Base-by-base conservation (phyloP, 495 filamentous ascomycete species). In the Aspergillus panamensis region DNA sequence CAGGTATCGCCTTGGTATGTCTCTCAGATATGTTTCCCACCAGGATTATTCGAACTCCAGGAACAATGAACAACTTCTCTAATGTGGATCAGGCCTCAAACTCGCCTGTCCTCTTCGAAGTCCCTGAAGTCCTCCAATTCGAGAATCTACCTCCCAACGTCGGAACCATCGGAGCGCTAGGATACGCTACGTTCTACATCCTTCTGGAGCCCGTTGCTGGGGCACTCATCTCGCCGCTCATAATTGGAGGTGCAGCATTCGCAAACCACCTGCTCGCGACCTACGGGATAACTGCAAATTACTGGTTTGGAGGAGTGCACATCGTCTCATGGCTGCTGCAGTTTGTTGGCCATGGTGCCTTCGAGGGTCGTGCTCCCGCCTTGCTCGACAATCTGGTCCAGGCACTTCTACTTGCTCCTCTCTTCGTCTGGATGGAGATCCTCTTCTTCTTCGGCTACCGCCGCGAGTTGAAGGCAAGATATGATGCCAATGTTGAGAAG, bases 381-480 rank as follows among this genome's bases (percentile, higher is more conserved):
- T 66, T 96, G 58, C 72, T 97, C 60, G 93, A 97, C 72, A 97
- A 96, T 66, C 71, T 97, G 33, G 79, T 92, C 21, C 93, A 97
- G 70, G 92, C 94, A 21, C 66, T 96, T 53, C 87, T 98, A 58
- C 80, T 97, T n/a, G 94, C 94, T 0, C 94, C 94, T n/a, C 84
- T 98, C 61, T 98, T 98, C 66, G 92, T 97, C 31, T 98, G 93
- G 89, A 87, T 98, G 68, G 93, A 98, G 77, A 74, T 96, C 16
- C 76, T 98, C 20, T 98, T 98, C 76, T 85, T 79, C 65, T 84
- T 93, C 53, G 94, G 94, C 6, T 98, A 97, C 72, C 82, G 94
- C 21, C 88, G 88, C 0, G 92, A 93, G 68, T 74, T 98, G 66
- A 89, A 90, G 74, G 78, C 81, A 48, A 81, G 94, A 39, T 81